Evolutionary conservation across 129 eudicot species (phyloP).

Genomic region (Centella asiatica): DNA sequence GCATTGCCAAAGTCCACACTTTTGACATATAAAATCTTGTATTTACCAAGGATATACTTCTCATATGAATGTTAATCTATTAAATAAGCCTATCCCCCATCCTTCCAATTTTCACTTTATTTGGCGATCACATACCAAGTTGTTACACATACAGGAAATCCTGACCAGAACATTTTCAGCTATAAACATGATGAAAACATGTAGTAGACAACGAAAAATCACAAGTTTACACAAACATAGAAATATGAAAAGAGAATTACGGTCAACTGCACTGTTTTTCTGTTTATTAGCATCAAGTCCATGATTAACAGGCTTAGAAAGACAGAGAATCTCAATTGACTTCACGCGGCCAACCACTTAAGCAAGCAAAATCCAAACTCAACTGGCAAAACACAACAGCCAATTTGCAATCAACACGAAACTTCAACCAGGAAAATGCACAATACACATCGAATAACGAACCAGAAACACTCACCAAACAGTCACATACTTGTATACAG

Average conservation of each 20-base stretch:
- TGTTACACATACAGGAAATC: no score
- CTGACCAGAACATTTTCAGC: background rate
- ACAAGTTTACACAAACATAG: background rate
- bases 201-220: background rate
- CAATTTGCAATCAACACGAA: background rate
- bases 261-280: background rate
- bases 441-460: background rate
- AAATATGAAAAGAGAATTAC: background rate
- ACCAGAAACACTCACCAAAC: background rate
- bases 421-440: background rate
- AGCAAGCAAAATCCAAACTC: background rate
- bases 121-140: no score
- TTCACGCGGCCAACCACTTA: background rate
- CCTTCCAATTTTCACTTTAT: no score
- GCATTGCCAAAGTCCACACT: no score
- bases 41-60: no score
- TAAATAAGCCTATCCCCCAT: no score
- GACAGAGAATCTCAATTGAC: no score
- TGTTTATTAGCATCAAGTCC: background rate
- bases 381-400: background rate
- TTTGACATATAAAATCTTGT: no score
- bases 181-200: background rate
- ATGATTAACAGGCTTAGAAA: background rate
- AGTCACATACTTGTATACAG: background rate
- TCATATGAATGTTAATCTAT: no score